Conservation (phyloP, 306 rosid genomes). For the Vigna trinervia region DNA sequence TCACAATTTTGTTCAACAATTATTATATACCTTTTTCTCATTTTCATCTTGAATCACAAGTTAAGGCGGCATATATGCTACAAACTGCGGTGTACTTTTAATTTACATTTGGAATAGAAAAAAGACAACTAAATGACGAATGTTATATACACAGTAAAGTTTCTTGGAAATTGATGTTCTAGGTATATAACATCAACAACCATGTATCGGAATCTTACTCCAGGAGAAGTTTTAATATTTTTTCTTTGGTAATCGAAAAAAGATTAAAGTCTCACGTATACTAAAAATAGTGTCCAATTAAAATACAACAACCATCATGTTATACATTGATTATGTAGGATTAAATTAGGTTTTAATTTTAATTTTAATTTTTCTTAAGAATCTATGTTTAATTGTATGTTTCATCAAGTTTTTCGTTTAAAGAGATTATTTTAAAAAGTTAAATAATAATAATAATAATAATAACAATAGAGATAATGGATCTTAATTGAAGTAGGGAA, state of each 20-base stretch:
- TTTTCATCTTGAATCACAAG: constrained; percentile 41
- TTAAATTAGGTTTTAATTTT: too few species aligned
- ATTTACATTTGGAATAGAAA: background rate
- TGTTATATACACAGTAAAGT: background rate
- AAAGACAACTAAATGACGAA: constrained; percentile 31
- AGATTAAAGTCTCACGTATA: too few species aligned
- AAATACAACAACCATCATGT: too few species aligned
- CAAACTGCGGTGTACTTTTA: constrained; percentile 4
- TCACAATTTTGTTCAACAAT: constrained; percentile 33
- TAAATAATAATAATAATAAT: too few species aligned
- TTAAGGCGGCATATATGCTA: constrained; percentile 32
- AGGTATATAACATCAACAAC: background rate
- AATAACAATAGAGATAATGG: too few species aligned
- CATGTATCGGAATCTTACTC: constrained; percentile 8
- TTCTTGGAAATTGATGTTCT: constrained; percentile 12
- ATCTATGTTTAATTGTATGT: too few species aligned
- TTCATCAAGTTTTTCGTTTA: too few species aligned
- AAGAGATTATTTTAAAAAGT: too few species aligned
- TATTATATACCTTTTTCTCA: background rate
- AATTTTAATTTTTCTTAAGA: too few species aligned
- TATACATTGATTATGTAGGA: too few species aligned
- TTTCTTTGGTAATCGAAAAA: background rate
- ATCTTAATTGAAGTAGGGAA: too few species aligned
- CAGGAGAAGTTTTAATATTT: background rate
- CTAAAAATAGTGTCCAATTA: too few species aligned